These are phyloP conservation scores for Achaetomium macrosporum DNA, from an alignment of 2,329 filamentous ascomycete species.

Conservation along the genomic window DNA sequence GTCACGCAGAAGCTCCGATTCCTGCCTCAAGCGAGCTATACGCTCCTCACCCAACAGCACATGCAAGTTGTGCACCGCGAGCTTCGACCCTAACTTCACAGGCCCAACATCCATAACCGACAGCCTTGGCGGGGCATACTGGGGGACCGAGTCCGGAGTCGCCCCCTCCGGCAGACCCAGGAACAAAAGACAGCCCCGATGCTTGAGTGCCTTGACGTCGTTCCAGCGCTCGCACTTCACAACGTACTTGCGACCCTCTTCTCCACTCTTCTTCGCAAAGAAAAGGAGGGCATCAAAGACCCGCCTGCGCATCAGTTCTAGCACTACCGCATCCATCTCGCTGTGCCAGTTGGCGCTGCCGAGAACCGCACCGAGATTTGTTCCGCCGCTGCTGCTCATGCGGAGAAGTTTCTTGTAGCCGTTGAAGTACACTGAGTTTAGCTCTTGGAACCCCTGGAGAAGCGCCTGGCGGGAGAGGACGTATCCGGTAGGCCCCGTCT, in stretches of 20 bases:
- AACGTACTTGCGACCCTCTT: slow-evolving; percentile 34
- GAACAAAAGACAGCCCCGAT: slow-evolving; percentile 45
- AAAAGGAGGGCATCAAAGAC: slow-evolving; percentile 42
- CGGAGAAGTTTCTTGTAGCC: slow-evolving; percentile 17
- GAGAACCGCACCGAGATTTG: slow-evolving; percentile 6
- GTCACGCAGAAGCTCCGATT: slow-evolving; percentile 32
- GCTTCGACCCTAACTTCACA: slow-evolving; percentile 30
- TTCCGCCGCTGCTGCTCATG: slow-evolving; percentile 11
- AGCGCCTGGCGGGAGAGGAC: slow-evolving; percentile 31
- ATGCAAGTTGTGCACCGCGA: slow-evolving; percentile 49
- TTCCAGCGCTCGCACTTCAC: slow-evolving; percentile 41
- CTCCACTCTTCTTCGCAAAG: slow-evolving; percentile 30
- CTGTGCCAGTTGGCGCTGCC: slow-evolving; percentile 38
- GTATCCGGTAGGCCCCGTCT: slow-evolving; percentile 27
- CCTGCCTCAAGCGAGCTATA: slow-evolving; percentile 34
- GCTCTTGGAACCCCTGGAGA: slow-evolving; percentile 23
- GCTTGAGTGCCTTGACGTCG: slow-evolving; percentile 34
- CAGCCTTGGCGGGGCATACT: slow-evolving; percentile 31
- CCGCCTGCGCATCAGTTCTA: slow-evolving; percentile 44
- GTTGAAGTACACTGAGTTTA: slow-evolving; percentile 15
- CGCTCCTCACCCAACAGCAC: slow-evolving; percentile 46
- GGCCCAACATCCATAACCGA: slow-evolving; percentile 40
- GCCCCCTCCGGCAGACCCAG: slow-evolving; percentile 20
- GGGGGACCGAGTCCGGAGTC: slow-evolving; percentile 1
- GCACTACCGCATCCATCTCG: slow-evolving; percentile 51